A percentile compares a stretch with the other conserved stretches of the same genome.
phyloP scores from a whole-genome alignment of 129 eudicot species.

The Silybum marianum region DNA sequence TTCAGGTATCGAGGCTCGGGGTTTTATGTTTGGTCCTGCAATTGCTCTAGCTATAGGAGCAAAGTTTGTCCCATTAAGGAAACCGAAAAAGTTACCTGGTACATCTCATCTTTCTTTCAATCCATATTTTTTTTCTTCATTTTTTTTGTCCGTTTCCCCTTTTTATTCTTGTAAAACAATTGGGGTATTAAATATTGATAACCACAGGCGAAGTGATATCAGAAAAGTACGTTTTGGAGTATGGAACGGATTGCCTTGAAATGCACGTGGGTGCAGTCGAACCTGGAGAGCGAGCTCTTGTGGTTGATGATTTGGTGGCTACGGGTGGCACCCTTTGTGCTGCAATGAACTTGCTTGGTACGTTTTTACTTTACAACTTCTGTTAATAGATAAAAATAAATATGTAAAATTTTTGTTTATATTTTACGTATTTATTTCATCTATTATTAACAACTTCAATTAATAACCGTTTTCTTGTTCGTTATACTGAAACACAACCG shows the following conservation, averaged over 20 bases:
- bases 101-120: conserved; percentile 10
- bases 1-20: conserved; percentile 76
- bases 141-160: not conserved
- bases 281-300: conserved; percentile 75
- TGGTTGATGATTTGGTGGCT: conserved; percentile 89
- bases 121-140: no score
- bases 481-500: not conserved
- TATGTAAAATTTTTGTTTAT: no score
- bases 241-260: conserved; percentile 88
- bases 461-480: not conserved
- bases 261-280: conserved; percentile 96
- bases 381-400: no score
- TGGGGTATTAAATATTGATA: not conserved
- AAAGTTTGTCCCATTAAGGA: conserved; percentile 79
- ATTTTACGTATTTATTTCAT: no score
- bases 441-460: not conserved
- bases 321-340: conserved; percentile 96
- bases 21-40: conserved; percentile 78
- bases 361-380: not conserved
- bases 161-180: no score
- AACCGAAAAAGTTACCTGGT: conserved; percentile 78
- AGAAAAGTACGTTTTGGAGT: conserved; percentile 79
- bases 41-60: conserved; percentile 84
- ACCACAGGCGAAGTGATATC: conserved; percentile 76
- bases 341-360: conserved; percentile 79